Base-by-base conservation (phyloP, 208 protist species). In the Trypanosoma rangeli region DNA sequence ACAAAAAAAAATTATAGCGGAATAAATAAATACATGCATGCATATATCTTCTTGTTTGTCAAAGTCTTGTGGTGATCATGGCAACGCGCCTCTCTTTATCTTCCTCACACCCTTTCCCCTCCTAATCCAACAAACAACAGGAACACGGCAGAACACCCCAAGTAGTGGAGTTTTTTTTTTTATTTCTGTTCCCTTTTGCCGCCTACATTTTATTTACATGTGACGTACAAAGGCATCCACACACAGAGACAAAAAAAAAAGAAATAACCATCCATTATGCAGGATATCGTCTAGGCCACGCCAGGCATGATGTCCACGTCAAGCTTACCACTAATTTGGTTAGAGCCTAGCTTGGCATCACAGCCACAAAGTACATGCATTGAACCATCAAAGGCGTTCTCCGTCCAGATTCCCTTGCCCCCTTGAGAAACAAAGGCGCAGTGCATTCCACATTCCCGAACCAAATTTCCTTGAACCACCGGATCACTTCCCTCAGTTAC, bases 331-430 rank as follows among this genome's bases (percentile, higher is more conserved):
- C 60, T 87, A 18, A 96, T 68, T 26, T 75, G 78, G 72, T 96
- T 96, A 18, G 77, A 81, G 0, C 75, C 77, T 31, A 96, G 70
- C 64, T 84, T 84, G 7, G 87, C 80, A 10, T 67, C 68, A 60
- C 82, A 89, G 13, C 82, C 83, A 5, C 61, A 20, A 0, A 77
- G 74, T 20, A 94, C 74, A 73, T 91, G 85, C 54, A 96, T 73
- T 28, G 85, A 93, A 29, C 89, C 92, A 7, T 93, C 86, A 72
- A 93, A 87, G 3, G 20, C 80, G 68, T 96, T 96, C 59, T 88
- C 86, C 13, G 61, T 89, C 78, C 85, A 87, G 15, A 82, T 64
- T 39, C 92, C 87, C 35, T 69, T 79, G 0, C 84, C 87, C 9
- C 83, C 84, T 35, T 82, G 74, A 29, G 84, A 81, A 15, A 92